Conservation (phyloP, 345 rosid genomes). For the Jatropha curcas region DNA sequence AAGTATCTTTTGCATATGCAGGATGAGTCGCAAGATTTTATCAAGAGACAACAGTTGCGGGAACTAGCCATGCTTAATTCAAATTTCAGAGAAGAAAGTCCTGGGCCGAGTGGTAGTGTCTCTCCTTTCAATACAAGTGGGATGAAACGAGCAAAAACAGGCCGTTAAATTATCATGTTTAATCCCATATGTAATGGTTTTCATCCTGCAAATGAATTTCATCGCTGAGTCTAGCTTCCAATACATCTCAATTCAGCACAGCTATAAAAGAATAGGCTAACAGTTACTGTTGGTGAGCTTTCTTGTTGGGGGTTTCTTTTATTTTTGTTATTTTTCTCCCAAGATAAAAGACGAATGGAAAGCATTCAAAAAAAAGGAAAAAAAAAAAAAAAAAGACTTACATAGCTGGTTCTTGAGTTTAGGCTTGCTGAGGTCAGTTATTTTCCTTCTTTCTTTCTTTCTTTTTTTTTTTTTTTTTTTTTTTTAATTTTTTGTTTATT, state of each 20-base stretch:
- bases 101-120: conserved; percentile 91
- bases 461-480: background rate
- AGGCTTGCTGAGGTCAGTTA: conserved; percentile 49
- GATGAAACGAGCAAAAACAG: conserved; percentile 96
- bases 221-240: conserved; percentile 31
- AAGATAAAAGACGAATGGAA: conserved; percentile 16
- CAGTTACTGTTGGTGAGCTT: conserved; percentile 52
- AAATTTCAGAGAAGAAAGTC: conserved; percentile 91
- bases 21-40: conserved; percentile 96
- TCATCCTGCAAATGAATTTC: conserved; percentile 28
- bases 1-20: conserved; percentile 28
- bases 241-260: conserved; percentile 38
- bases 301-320: conserved; percentile 33
- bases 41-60: conserved; percentile 93
- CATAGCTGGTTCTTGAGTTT: conserved; percentile 38
- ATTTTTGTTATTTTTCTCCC: conserved; percentile 19
- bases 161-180: conserved; percentile 47
- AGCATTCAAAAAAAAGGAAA: conserved; percentile 23
- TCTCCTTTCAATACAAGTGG: conserved; percentile 95
- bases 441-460: background rate
- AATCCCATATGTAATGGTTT: conserved; percentile 18
- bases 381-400: conserved; percentile 20
- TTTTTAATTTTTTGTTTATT: no score
- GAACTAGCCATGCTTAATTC: conserved; percentile 91
- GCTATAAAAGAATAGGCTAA: conserved; percentile 45